A percentile compares a stretch with the other conserved stretches of the same genome.
Conservation (phyloP, 2,329 filamentous ascomycete genomes). For the Chaetomium sp. region DNA sequence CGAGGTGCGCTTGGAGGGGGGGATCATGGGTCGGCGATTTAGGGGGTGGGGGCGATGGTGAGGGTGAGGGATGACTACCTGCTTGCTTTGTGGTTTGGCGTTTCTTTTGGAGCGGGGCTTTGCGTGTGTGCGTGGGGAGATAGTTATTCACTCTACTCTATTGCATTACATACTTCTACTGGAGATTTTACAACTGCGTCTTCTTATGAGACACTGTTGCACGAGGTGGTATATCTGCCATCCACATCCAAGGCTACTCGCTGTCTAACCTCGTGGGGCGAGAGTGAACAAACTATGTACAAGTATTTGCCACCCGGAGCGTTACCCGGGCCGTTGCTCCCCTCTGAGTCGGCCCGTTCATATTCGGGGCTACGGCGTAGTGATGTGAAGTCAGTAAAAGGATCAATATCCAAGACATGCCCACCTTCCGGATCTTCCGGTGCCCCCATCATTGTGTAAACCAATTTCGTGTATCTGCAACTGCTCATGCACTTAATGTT, state of each 20-base stretch:
- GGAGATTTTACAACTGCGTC: background rate
- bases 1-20: background rate
- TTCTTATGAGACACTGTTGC: background rate
- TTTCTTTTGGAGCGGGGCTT: background rate
- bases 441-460: background rate
- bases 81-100: background rate
- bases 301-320: too few relatives aligned
- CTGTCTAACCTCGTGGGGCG: background rate
- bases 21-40: constrained; percentile 28
- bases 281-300: background rate
- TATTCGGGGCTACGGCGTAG: background rate
- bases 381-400: background rate
- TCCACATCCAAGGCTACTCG: too few relatives aligned
- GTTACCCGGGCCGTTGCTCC: too few relatives aligned
- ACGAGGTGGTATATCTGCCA: too few relatives aligned
- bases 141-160: background rate
- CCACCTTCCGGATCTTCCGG: background rate
- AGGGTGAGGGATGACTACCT: too few relatives aligned
- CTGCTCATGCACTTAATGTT: background rate
- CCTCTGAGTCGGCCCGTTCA: background rate
- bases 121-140: background rate
- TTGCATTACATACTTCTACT: background rate
- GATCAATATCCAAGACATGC: background rate
- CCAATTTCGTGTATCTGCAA: background rate
- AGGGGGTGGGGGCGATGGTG: too few relatives aligned